These are phyloP conservation scores for Aspergillus nomiae DNA, from an alignment of 2,329 filamentous ascomycete genomes.

Conservation along the genomic window DNA sequence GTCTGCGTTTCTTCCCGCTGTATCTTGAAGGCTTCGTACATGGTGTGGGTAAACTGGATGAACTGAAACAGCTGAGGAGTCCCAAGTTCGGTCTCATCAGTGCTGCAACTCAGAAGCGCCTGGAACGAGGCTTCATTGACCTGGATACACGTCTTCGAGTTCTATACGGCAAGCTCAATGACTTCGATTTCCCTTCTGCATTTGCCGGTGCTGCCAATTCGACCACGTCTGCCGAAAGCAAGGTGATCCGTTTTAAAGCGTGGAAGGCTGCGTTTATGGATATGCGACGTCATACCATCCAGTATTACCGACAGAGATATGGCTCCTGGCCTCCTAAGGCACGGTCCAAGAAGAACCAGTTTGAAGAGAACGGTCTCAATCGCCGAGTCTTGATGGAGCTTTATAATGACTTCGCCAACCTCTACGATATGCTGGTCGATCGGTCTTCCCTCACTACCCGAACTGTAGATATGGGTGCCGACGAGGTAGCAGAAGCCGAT, in stretches of 20 bases:
- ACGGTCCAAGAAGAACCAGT: constrained; percentile 85
- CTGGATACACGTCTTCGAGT: constrained; percentile 71
- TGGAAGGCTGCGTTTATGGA: constrained; percentile 77
- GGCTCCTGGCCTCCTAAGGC: constrained; percentile 90
- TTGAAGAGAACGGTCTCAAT: constrained; percentile 84
- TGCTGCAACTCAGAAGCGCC: constrained; percentile 69
- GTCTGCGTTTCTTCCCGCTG: constrained; percentile 76
- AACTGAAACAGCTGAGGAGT: constrained; percentile 68
- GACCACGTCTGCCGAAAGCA: constrained; percentile 74
- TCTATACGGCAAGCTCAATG: constrained; percentile 72
- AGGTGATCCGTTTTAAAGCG: constrained; percentile 75
- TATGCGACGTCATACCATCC: constrained; percentile 72
- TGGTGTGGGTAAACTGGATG: constrained; percentile 79
- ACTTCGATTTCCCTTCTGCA: constrained; percentile 88
- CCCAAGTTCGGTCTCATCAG: constrained; percentile 72
- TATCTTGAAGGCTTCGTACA: constrained; percentile 94
- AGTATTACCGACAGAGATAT: constrained; percentile 68
- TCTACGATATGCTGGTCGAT: constrained; percentile 89
- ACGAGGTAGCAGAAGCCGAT: constrained; percentile 53
- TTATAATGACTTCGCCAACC: constrained; percentile 79
- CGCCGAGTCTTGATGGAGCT: constrained; percentile 77
- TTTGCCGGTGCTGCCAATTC: constrained; percentile 88
- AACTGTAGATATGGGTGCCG: constrained; percentile 65
- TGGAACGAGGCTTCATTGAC: constrained; percentile 81
- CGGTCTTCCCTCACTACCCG: constrained; percentile 76